Percentiles rank a stretch among this genome's conserved stretches.
These are phyloP conservation scores for Debaryomyces subglobosus DNA, from an alignment of 1,139 yeast species.

Conservation along the genomic window DNA sequence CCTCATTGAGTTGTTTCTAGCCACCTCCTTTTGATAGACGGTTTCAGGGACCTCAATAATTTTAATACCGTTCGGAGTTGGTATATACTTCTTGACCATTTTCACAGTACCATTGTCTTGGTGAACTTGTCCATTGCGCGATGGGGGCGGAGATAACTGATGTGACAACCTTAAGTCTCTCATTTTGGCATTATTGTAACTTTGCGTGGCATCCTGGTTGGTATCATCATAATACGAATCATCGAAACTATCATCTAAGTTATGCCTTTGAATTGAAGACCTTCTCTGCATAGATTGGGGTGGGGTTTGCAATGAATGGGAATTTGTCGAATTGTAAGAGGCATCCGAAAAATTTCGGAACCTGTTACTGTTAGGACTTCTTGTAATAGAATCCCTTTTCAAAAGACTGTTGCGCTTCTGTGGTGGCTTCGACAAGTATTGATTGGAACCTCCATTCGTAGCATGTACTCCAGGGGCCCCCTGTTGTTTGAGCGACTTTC, in stretches of 20 bases:
- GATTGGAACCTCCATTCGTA: not conserved
- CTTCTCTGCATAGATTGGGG: conserved; percentile 4
- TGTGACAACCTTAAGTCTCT: conserved; percentile 28
- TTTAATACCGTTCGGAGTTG: conserved; percentile 52
- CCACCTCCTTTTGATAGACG: conserved; percentile 40
- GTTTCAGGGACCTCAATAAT: conserved; percentile 51
- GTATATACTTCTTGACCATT: conserved; percentile 52
- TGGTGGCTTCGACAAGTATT: conserved; percentile 10
- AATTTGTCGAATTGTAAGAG: conserved; percentile 17
- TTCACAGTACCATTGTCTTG: conserved; percentile 21
- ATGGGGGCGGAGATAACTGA: conserved; percentile 11
- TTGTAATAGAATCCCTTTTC: conserved; percentile 16
- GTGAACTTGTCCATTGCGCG: conserved; percentile 8
- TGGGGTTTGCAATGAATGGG: conserved; percentile 1
- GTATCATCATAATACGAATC: conserved; percentile 35
- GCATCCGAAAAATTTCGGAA: conserved; percentile 19
- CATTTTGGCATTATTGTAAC: conserved; percentile 23
- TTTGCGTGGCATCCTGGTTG: conserved; percentile 25
- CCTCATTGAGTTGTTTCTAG: conserved; percentile 45
- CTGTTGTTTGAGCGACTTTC: conserved; percentile 28
- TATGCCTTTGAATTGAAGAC: conserved; percentile 16
- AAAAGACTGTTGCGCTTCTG: conserved; percentile 18
- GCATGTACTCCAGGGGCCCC: not conserved
- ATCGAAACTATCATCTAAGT: conserved; percentile 34
- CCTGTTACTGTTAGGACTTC: conserved; percentile 2